phyloP scores from a whole-genome alignment of 225 moss, liverwort and hornwort genomes.

The Pseudisothecium myosuroides region DNA sequence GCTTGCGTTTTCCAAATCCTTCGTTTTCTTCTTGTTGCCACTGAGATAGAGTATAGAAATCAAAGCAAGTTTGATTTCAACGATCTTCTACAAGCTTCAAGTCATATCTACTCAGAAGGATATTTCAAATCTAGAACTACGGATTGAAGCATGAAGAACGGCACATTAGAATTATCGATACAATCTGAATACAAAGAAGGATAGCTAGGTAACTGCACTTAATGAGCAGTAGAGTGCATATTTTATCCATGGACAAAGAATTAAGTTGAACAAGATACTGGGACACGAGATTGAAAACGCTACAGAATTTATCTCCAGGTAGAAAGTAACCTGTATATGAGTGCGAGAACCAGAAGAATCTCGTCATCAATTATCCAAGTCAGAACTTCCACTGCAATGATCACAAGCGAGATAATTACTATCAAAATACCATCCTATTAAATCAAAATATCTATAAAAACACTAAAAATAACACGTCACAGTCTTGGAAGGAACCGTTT shows the following conservation, averaged over 20 bases:
- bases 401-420: background rate
- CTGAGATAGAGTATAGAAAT: conserved; percentile 22
- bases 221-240: background rate
- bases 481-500: background rate
- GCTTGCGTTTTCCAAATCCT: conserved; percentile 15
- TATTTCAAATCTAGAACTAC: background rate
- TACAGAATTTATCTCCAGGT: background rate
- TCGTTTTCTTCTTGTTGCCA: conserved; percentile 32
- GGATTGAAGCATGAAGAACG: background rate
- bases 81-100: background rate
- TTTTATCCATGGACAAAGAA: background rate
- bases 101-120: background rate
- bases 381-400: conserved; percentile 60
- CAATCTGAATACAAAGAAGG: background rate
- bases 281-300: background rate
- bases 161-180: background rate
- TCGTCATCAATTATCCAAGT: conserved; percentile 84
- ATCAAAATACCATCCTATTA: background rate
- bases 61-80: background rate
- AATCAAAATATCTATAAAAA: background rate
- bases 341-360: conserved; percentile 69
- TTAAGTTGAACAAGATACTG: background rate
- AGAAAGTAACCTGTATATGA: conserved; percentile 54
- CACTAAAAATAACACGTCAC: background rate
- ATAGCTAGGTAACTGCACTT: background rate